Evolutionary conservation across 176 grass and related monocot genomes (phyloP).

Genomic region (Miscanthus lutarioriparius): DNA sequence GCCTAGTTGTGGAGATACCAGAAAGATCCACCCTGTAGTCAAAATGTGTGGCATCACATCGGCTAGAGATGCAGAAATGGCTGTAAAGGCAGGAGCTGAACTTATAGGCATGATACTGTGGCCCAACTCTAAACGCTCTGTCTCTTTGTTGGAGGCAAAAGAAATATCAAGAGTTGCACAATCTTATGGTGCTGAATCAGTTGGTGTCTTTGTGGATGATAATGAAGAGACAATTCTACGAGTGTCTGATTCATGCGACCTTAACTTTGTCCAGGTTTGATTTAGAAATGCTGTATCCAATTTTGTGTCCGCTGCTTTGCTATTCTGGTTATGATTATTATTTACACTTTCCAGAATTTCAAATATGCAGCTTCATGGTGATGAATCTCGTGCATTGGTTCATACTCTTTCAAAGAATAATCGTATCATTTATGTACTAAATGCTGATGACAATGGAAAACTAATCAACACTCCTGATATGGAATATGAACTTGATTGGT

Average conservation of each 20-base stretch:
- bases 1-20: background rate
- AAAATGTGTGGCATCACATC: conserved; percentile 95
- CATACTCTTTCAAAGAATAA: conserved; percentile 50
- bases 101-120: conserved; percentile 92
- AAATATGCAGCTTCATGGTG: conserved; percentile 77
- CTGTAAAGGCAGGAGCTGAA: conserved; percentile 59
- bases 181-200: conserved; percentile 64
- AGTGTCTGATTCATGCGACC: conserved; percentile 59
- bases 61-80: conserved; percentile 78
- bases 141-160: conserved; percentile 57
- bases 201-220: conserved; percentile 95
- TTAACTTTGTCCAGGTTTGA: conserved; percentile 75
- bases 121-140: conserved; percentile 76
- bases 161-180: conserved; percentile 73
- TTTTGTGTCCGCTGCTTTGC: background rate
- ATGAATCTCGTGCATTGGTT: conserved; percentile 66
- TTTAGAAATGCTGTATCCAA: background rate
- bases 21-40: conserved; percentile 54
- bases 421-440: conserved; percentile 77
- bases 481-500: conserved; percentile 69
- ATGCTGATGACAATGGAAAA: conserved; percentile 69
- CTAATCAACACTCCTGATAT: conserved; percentile 64
- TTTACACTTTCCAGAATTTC: background rate
- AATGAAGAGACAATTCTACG: conserved; percentile 67
- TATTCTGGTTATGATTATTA: background rate